A percentile compares a stretch with the other conserved stretches of the same genome.
Evolutionary conservation across 106 monocot genomes (phyloP).

Genomic region (Dendrobium officinale): DNA sequence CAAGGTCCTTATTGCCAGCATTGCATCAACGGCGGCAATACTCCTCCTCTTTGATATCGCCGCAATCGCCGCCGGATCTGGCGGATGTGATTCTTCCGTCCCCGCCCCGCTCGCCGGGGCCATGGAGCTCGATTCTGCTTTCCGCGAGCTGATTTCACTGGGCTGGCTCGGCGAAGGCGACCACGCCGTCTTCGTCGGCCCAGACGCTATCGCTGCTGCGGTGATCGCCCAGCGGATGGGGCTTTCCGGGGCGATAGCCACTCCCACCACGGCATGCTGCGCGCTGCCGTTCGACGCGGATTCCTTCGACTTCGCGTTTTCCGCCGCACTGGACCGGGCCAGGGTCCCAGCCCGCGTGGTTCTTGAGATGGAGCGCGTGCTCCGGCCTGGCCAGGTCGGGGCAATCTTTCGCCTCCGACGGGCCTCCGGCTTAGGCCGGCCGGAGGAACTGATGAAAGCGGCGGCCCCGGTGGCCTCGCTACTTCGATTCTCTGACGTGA

Average conservation of each 20-base stretch:
- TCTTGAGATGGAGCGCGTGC: conserved; percentile 35
- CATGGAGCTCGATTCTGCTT: conserved; percentile 15
- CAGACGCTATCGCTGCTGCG: conserved; percentile 7
- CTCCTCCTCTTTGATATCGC: conserved; percentile 8
- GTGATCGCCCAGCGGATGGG: not conserved
- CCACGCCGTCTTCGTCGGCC: conserved; percentile 24
- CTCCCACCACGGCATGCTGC: conserved; percentile 22
- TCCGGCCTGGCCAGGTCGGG: conserved; percentile 30
- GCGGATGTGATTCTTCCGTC: conserved; percentile 11
- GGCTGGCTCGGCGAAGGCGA: conserved; percentile 13
- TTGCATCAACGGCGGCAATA: conserved; percentile 4
- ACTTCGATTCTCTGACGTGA: conserved; percentile 25
- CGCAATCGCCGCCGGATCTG: not conserved
- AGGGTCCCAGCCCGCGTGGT: conserved; percentile 34
- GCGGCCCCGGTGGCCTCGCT: conserved; percentile 29
- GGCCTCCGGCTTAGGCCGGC: not conserved
- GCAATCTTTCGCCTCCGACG: conserved; percentile 10
- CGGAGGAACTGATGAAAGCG: conserved; percentile 18
- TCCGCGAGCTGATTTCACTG: conserved; percentile 19
- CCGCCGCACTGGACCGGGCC: conserved; percentile 26
- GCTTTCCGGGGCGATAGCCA: not conserved
- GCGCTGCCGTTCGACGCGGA: conserved; percentile 17
- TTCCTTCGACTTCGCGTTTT: conserved; percentile 29
- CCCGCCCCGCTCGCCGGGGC: conserved; percentile 6
- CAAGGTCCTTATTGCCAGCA: conserved; percentile 10